A percentile compares a stretch with the other conserved stretches of the same genome.
phyloP scores from a whole-genome alignment of 768 basidiomycete genomes.

The Pleurotus giganteus region DNA sequence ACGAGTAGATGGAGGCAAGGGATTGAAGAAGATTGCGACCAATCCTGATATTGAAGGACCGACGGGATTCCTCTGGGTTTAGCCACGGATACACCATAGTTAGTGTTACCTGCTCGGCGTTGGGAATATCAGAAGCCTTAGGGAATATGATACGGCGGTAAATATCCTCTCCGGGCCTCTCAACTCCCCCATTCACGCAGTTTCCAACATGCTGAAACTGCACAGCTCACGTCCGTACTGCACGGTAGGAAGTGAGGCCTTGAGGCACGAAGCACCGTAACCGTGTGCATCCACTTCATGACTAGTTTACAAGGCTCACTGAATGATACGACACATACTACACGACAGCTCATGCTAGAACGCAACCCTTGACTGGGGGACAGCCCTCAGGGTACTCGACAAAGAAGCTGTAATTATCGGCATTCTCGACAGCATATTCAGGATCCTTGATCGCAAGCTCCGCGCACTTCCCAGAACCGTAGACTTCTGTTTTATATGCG shows the following conservation, averaged over 20 bases:
- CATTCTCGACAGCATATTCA: background rate
- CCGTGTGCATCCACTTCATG: too few species aligned
- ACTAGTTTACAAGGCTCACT: too few species aligned
- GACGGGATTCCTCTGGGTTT: slow-evolving; percentile 57
- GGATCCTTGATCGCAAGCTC: background rate
- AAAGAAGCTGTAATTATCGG: background rate
- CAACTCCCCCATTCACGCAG: too few species aligned
- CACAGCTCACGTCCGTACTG: too few species aligned
- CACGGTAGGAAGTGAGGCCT: too few species aligned
- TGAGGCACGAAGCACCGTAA: too few species aligned
- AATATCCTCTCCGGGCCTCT: too few species aligned
- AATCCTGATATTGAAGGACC: slow-evolving; percentile 42
- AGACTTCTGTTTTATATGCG: background rate
- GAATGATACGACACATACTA: too few species aligned
- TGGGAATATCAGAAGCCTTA: too few species aligned
- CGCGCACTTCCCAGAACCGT: background rate
- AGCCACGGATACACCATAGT: background rate
- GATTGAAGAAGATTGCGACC: slow-evolving; percentile 50
- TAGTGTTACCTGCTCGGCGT: background rate
- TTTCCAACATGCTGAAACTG: too few species aligned
- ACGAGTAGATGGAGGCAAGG: slow-evolving; percentile 56
- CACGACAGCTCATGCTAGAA: too few species aligned
- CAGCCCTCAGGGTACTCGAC: background rate
- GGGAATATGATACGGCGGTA: too few species aligned
- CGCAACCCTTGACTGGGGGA: background rate